Conservation (phyloP, 2,329 filamentous ascomycete species). For the Ophiostoma ulmi region DNA sequence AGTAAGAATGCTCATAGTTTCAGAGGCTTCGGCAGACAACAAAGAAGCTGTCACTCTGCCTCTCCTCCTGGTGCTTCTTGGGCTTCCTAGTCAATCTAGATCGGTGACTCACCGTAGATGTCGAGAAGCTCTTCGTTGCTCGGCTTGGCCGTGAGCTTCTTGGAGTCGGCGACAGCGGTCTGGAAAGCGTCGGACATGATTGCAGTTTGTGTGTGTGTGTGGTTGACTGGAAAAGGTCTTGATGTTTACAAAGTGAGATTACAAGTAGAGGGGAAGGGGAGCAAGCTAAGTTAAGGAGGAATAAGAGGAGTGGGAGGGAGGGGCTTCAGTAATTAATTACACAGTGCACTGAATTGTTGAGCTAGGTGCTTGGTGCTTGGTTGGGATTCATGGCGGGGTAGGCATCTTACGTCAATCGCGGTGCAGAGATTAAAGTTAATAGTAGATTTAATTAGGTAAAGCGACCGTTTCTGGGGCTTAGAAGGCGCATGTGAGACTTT, state of each 20-base stretch:
- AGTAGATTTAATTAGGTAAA: background rate
- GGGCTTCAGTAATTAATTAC: background rate
- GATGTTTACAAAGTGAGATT: background rate
- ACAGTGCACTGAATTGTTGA: constrained; percentile 19
- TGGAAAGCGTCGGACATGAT: constrained; percentile 42
- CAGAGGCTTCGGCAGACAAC: background rate
- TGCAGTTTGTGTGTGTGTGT: background rate
- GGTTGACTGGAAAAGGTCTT: background rate
- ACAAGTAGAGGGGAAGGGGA: background rate
- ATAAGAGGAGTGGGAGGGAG: background rate
- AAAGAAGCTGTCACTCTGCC: background rate
- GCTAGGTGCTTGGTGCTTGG: constrained; percentile 19
- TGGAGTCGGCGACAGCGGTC: constrained; percentile 57
- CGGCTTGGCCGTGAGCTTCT: constrained; percentile 63
- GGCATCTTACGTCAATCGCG: background rate
- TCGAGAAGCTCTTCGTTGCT: constrained; percentile 59
- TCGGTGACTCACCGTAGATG: constrained; percentile 48
- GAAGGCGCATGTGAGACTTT: constrained; percentile 10
- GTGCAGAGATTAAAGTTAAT: background rate
- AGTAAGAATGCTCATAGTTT: background rate
- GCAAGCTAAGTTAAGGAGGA: background rate
- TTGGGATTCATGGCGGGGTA: constrained; percentile 20
- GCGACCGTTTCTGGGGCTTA: background rate
- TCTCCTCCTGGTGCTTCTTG: background rate
- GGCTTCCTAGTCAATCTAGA: background rate